These are phyloP conservation scores for Leishmania turanica DNA, from an alignment of 208 protist species.

Conservation along the genomic window DNA sequence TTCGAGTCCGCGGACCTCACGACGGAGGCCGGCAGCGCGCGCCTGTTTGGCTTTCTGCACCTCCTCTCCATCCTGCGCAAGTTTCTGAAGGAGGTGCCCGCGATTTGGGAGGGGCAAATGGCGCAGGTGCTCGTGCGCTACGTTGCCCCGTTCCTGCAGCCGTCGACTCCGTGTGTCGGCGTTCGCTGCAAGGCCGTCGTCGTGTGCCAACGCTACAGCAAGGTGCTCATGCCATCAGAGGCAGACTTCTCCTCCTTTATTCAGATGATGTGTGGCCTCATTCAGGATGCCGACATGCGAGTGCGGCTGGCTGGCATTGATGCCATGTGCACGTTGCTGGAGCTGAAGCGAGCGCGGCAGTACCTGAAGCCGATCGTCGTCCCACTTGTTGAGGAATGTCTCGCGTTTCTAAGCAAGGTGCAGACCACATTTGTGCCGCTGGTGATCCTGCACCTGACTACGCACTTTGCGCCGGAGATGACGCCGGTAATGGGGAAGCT, in stretches of 20 bases:
- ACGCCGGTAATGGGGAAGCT: conserved; percentile 74
- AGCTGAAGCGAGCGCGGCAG: conserved; percentile 72
- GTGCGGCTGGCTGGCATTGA: conserved; percentile 84
- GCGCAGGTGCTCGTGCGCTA: conserved; percentile 71
- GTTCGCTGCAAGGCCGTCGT: conserved; percentile 85
- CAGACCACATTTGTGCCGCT: conserved; percentile 86
- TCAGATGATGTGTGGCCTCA: conserved; percentile 63
- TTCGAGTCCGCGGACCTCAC: conserved; percentile 53
- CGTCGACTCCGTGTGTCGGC: conserved; percentile 44
- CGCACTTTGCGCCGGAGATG: conserved; percentile 87
- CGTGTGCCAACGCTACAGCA: conserved; percentile 85
- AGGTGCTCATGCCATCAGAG: conserved; percentile 72
- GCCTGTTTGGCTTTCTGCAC: conserved; percentile 83
- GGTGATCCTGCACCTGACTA: conserved; percentile 81
- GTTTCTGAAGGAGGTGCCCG: conserved; percentile 66
- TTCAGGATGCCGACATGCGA: conserved; percentile 73
- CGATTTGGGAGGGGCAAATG: conserved; percentile 83
- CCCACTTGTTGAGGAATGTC: conserved; percentile 85
- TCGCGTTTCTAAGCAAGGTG: conserved; percentile 79
- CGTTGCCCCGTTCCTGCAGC: conserved; percentile 75
- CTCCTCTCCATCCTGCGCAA: conserved; percentile 81
- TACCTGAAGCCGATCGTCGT: conserved; percentile 73
- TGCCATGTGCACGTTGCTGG: conserved; percentile 83
- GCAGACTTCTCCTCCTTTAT: conserved; percentile 82
- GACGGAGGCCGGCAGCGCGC: conserved; percentile 50